Conservation (phyloP, 805 yeast species). For the Saccharomycopsis sp. region DNA sequence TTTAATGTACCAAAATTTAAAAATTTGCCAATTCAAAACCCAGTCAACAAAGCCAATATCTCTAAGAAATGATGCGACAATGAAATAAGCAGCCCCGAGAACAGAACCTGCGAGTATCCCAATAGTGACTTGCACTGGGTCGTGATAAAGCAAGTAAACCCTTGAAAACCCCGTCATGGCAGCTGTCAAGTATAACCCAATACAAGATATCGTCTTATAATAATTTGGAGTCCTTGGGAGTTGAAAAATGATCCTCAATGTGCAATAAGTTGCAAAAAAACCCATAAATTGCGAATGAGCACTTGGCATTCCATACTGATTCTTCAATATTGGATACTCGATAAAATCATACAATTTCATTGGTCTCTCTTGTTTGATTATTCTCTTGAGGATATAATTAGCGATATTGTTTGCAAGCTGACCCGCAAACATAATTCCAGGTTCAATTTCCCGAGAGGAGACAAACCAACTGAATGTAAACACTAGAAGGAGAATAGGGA, state of each 20-base stretch:
- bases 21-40: conserved; percentile 53
- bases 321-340: conserved; percentile 32
- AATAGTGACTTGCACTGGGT: conserved; percentile 60
- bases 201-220: conserved; percentile 13
- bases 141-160: conserved; percentile 73
- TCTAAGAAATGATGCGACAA: conserved; percentile 46
- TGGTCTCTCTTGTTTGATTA: conserved; percentile 73
- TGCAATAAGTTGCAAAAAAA: conserved; percentile 55
- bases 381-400: conserved; percentile 59
- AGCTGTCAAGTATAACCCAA: conserved; percentile 27
- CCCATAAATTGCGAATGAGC: conserved; percentile 98
- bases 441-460: conserved; percentile 76
- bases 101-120: conserved; percentile 61
- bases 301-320: conserved; percentile 92
- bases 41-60: conserved; percentile 63
- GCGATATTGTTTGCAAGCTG: conserved; percentile 71
- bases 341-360: conserved; percentile 31
- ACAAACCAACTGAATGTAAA: conserved; percentile 82
- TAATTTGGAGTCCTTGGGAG: conserved; percentile 13
- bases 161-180: conserved; percentile 58
- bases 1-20: conserved; percentile 45
- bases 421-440: conserved; percentile 77
- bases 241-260: conserved; percentile 37
- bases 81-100: conserved; percentile 53
- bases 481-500: conserved; percentile 73